phyloP scores from a whole-genome alignment of 495 filamentous ascomycete genomes.

The Cercophora sp. region DNA sequence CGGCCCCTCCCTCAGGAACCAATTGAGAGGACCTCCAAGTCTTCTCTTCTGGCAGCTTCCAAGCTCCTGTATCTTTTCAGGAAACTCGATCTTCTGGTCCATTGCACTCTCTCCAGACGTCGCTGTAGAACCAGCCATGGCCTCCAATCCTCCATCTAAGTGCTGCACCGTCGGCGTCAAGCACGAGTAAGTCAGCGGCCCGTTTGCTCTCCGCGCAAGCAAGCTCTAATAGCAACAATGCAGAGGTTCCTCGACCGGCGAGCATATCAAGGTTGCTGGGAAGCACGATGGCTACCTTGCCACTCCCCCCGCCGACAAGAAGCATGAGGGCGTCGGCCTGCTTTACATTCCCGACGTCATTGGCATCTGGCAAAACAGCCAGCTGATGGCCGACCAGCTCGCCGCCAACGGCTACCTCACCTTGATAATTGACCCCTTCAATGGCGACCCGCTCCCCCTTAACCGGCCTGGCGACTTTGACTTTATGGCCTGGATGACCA shows the following conservation, averaged over 20 bases:
- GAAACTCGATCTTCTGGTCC: too few species aligned
- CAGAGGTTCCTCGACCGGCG: conserved; percentile 40
- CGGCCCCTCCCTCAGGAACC: neutral
- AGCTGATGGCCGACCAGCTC: conserved; percentile 79
- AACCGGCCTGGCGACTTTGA: conserved; percentile 57
- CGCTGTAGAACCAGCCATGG: too few species aligned
- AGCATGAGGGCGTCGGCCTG: conserved; percentile 49
- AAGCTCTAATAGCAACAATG: conserved; percentile 1
- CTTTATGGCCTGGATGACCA: conserved; percentile 55
- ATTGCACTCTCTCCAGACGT: neutral
- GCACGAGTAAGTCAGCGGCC: conserved; percentile 22
- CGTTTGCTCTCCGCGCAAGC: neutral
- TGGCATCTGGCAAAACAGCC: conserved; percentile 69
- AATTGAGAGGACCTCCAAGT: conserved; percentile 1
- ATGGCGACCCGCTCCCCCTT: conserved; percentile 60
- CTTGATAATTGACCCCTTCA: conserved; percentile 73
- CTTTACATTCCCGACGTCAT: conserved; percentile 63
- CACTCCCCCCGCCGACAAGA: conserved; percentile 37
- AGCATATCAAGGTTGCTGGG: conserved; percentile 37
- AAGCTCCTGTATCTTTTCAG: too few species aligned
- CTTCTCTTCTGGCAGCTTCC: neutral
- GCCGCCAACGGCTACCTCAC: conserved; percentile 78
- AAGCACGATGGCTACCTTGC: conserved; percentile 49
- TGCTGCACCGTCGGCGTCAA: conserved; percentile 35
- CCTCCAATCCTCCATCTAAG: conserved; percentile 28